phyloP scores from a whole-genome alignment of 306 rosid genomes.

The Amphicarpaea edgeworthii region DNA sequence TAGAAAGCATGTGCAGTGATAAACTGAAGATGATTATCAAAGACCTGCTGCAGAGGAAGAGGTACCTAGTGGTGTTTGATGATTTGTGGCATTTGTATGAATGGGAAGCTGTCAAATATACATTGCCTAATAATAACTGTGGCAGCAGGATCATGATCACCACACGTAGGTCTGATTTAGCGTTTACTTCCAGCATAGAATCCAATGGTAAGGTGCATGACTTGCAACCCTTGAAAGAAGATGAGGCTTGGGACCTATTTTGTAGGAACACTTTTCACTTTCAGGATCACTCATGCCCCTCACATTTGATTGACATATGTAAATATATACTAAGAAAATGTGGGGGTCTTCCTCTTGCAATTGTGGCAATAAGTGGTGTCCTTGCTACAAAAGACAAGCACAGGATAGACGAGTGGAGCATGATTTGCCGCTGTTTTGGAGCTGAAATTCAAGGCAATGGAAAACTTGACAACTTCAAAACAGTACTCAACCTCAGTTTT shows the following conservation, averaged over 20 bases:
- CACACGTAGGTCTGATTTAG: conserved; percentile 56
- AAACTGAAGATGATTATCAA: conserved; percentile 52
- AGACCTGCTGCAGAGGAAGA: conserved; percentile 49
- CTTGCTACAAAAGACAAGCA: conserved; percentile 59
- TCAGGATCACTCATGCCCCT: conserved; percentile 55
- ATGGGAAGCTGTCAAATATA: conserved; percentile 65
- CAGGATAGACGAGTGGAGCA: conserved; percentile 61
- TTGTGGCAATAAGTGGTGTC: conserved; percentile 62
- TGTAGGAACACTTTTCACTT: conserved; percentile 57
- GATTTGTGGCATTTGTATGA: conserved; percentile 57
- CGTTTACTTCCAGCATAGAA: conserved; percentile 44
- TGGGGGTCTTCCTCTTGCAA: conserved; percentile 76
- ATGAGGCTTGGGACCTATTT: conserved; percentile 61
- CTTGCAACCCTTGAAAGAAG: conserved; percentile 51
- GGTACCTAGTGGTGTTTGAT: conserved; percentile 66
- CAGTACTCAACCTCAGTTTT: conserved; percentile 53
- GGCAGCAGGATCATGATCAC: conserved; percentile 69
- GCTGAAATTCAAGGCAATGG: conserved; percentile 51
- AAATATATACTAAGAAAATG: conserved; percentile 53
- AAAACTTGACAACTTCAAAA: conserved; percentile 51
- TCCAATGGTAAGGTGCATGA: conserved; percentile 44
- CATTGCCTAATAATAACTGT: conserved; percentile 54
- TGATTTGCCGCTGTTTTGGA: conserved; percentile 51
- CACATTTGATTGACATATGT: conserved; percentile 49
- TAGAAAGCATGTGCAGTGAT: conserved; percentile 49